A percentile compares a stretch with the other conserved stretches of the same genome.
Conservation (phyloP, 257 asterid genomes). For the Cruciata laevipes region DNA sequence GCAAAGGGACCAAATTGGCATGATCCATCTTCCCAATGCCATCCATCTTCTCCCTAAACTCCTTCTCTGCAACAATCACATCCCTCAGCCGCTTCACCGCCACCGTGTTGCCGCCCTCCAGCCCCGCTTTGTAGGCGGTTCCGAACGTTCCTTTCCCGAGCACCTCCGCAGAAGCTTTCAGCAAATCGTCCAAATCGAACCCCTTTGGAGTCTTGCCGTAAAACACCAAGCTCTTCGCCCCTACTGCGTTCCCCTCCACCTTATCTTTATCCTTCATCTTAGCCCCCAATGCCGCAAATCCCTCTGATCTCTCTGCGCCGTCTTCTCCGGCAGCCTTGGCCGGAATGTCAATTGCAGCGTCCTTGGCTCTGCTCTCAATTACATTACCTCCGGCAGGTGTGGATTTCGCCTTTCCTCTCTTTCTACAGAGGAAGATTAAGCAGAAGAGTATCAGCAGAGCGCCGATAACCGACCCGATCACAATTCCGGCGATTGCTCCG, state of each 20-base stretch:
- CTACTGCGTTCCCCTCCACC: constrained; percentile 29
- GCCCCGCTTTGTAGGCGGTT: constrained; percentile 80
- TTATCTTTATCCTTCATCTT: constrained; percentile 37
- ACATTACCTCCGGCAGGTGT: constrained; percentile 24
- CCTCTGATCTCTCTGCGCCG: constrained; percentile 28
- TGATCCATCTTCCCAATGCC: constrained; percentile 68
- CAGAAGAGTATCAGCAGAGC: constrained; percentile 41
- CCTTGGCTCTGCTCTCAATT: constrained; percentile 26
- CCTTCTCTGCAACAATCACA: constrained; percentile 56
- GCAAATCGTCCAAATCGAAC: constrained; percentile 69
- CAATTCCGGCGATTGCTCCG: constrained; percentile 87
- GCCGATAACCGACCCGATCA: constrained; percentile 57
- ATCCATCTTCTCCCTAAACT: constrained; percentile 72
- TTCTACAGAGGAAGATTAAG: constrained; percentile 44
- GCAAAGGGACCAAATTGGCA: constrained; percentile 66
- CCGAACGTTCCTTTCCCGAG: constrained; percentile 91
- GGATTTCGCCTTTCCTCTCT: constrained; percentile 16
- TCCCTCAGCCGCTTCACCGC: constrained; percentile 90
- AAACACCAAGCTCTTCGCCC: constrained; percentile 49
- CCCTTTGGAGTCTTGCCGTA: constrained; percentile 40
- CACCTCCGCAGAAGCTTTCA: constrained; percentile 96
- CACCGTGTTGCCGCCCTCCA: constrained; percentile 56
- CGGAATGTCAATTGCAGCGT: constrained; percentile 40
- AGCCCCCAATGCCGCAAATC: constrained; percentile 36
- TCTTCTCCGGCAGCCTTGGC: constrained; percentile 23